Base-by-base conservation (phyloP, 2,329 filamentous ascomycete genomes). In the Xylariaceae sp. region DNA sequence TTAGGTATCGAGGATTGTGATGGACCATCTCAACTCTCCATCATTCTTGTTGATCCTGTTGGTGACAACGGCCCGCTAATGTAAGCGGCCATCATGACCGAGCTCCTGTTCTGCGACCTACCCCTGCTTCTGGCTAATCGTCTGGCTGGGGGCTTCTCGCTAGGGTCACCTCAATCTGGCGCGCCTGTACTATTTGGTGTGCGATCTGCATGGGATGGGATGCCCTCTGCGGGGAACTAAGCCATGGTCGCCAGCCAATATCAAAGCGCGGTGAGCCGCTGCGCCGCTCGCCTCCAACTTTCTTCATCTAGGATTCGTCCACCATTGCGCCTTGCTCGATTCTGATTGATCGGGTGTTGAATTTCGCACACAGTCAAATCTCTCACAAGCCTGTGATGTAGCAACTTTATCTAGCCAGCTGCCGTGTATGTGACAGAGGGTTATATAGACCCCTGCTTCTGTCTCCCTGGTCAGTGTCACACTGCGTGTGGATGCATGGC, bases 201-300 rank as follows among this genome's bases (percentile, higher is more conserved):
- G 47, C 50, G 55, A 40, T 24, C 59, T 63, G 57, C 60, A 62
- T 54, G 45, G 38, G 38, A 32, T 38, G 23, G 58, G 59, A 56
- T 62, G 56, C 60, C 59, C 51, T 44, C 55, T 61, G 58, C 59
- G 59, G 62, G 59, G 62, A 59, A 59, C 55, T 52, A 53, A 55
- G 57, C 56, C 56, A 63, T 61, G 52, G 44, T 43, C 52, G 42
- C 57, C 66, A 67, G 64, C 72, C 73, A 76, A 76, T 76, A 74
- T 74, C 63, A 66, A 64, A 60, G 59, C 59, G 54, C 62, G 56
- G 58, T 63, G 70, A 57, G 43, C 56, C 57, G 57, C 58, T 57
- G 55, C 50, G 42, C 48, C 52, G 46, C 38, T 38, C 32, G 36
- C 41, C 41, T 40, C 44, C 41, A 47, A 47, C 44, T 19, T 41